Evolutionary conservation across 2,329 filamentous ascomycete species (phyloP), one percentile per base, ranked within the genome.

Genomic region (Fusarium fracticaudum): DNA sequence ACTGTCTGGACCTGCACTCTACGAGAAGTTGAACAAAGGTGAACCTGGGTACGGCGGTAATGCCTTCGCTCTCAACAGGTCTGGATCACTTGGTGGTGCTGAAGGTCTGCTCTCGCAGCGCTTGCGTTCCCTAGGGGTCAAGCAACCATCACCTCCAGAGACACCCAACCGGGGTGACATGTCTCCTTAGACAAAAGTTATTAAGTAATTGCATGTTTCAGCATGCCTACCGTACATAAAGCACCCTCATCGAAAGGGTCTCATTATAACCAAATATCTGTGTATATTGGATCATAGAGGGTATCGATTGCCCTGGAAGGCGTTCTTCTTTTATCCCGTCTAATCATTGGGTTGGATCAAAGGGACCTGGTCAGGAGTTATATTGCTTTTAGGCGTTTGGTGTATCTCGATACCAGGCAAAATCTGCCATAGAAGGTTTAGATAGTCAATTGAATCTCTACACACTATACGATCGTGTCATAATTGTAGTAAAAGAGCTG

Each of bases 101-200:
- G 91, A 94, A 76, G 90, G 93, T 6, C 82, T 96, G 22, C 84
- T 96, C 22, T 93, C 93, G 17, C 90, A 90, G 79, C 88, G 91
- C 64, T 83, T 96, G 50, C 88, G 90, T 73, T 89, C 90, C 11
- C 83, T 94, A 11, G 92, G 90, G 43, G 86, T 86, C 31, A 81
- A 86, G 66, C 76, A 76, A 10, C 68, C 62, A 10, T 67, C 64
- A 15, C 67, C 63, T 11, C 41, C 68, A 7, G 57, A 48, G 29
- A 66, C 71, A 18, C 13, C 48, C 38, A 47, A 14, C 7, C 51
- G 40, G 22, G 57, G 60, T 15, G 47, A 59, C 35, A 26, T 50
- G 47, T 54, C 57, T 44, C 55, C 47, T 29, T 74, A 69, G 63
- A 59, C 29, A 48, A 51, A 54, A 37, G 65, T 33, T 18, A n/a